Percentiles rank a stretch among this genome's conserved stretches.
Conservation (phyloP, 306 rosid species). For the Calophaca sinica region DNA sequence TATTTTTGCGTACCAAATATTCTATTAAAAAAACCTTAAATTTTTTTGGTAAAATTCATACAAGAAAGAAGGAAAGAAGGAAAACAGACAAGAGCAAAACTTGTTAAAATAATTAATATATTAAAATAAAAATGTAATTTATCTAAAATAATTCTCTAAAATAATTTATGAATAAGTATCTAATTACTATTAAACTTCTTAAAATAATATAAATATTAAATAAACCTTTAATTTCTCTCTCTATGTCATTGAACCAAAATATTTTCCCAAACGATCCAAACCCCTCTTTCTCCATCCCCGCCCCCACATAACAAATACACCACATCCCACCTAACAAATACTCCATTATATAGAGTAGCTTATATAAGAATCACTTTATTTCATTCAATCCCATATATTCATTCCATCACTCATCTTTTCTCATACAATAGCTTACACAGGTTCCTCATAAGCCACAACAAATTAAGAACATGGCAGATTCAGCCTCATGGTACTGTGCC, state of each 20-base stretch:
- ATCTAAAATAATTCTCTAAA: too few relatives aligned
- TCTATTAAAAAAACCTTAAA: too few relatives aligned
- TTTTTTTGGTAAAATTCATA: too few relatives aligned
- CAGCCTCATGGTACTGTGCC: conserved; percentile 73
- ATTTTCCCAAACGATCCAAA: conserved; percentile 30
- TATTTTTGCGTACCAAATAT: too few relatives aligned
- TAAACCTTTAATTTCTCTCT: not conserved
- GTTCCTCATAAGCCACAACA: too few relatives aligned
- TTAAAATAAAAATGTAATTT: too few relatives aligned
- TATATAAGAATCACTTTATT: not conserved
- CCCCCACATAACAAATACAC: not conserved
- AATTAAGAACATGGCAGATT: conserved; percentile 46
- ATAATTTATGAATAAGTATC: too few relatives aligned
- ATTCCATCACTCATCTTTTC: not conserved
- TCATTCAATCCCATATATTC: conserved; percentile 16
- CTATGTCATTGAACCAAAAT: conserved; percentile 39
- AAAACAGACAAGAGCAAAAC: too few relatives aligned
- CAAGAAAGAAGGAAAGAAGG: too few relatives aligned
- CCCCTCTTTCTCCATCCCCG: not conserved
- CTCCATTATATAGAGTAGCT: not conserved
- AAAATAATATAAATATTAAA: too few relatives aligned
- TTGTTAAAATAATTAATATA: too few relatives aligned
- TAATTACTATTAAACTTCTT: too few relatives aligned
- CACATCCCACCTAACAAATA: not conserved
- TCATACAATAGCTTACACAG: not conserved